Evolutionary conservation across 129 eudicot genomes (phyloP).

Genomic region (Chrysanthemum lavandulifolium): DNA sequence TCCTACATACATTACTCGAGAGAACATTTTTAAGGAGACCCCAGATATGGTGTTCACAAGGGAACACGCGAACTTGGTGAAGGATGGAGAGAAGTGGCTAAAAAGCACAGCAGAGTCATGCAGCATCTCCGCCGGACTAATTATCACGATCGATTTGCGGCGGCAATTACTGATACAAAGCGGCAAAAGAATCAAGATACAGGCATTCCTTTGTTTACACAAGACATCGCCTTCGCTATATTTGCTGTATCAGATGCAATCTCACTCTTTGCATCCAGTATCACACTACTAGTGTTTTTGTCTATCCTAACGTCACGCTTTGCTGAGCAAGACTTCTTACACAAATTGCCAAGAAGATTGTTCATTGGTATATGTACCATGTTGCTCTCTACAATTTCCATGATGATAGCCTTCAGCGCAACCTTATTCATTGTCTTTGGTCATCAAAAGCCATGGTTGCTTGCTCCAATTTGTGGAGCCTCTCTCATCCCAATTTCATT

Average conservation of each 20-base stretch:
- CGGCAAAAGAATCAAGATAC: constrained; percentile 13
- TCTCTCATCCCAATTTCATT: constrained; percentile 23
- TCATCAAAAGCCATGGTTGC: constrained; percentile 25
- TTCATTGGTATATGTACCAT: constrained; percentile 25
- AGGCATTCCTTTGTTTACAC: constrained; percentile 16
- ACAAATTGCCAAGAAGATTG: constrained; percentile 20
- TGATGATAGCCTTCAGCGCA: constrained; percentile 38
- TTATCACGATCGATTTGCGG: constrained; percentile 31
- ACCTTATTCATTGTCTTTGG: constrained; percentile 28
- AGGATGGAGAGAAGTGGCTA: constrained; percentile 29
- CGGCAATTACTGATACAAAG: no score
- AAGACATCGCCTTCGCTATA: constrained; percentile 7
- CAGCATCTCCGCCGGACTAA: constrained; percentile 22
- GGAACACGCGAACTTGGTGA: constrained; percentile 19
- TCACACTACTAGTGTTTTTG: constrained; percentile 24
- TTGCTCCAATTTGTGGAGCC: constrained; percentile 8
- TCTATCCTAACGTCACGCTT: constrained; percentile 32
- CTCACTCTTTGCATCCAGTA: constrained; percentile 33
- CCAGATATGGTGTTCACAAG: constrained; percentile 25
- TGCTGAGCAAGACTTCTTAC: constrained; percentile 34
- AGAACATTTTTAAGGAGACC: constrained; percentile 23
- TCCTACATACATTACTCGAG: constrained; percentile 23
- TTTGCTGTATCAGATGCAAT: constrained; percentile 37
- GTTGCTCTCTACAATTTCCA: constrained; percentile 27
- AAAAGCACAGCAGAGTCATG: constrained; percentile 29